Percentiles rank a stretch among this genome's conserved stretches.
Evolutionary conservation across 2,329 filamentous ascomycete genomes (phyloP).

Genomic region (Cercospora zeina): DNA sequence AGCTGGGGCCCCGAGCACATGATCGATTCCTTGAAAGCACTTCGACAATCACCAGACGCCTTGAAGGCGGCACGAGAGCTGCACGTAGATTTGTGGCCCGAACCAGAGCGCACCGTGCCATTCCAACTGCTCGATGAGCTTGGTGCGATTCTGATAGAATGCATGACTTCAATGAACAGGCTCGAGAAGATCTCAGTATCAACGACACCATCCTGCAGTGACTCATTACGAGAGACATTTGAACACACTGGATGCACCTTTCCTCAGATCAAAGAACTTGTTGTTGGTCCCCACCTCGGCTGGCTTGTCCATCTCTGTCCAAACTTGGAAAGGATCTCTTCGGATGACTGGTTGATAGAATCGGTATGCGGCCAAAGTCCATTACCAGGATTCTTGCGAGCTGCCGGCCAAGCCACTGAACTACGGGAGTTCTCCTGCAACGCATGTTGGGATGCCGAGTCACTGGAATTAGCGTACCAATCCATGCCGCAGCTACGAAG

Average conservation of each 20-base stretch:
- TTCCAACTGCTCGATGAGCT: background rate
- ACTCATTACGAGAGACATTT: background rate
- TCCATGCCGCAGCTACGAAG: conserved; percentile 1
- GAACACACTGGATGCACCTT: background rate
- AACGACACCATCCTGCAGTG: conserved; percentile 4
- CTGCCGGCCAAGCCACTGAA: background rate
- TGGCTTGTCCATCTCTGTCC: conserved; percentile 1
- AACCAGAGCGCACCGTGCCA: background rate
- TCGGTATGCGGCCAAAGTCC: background rate
- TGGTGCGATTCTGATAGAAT: background rate
- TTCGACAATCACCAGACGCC: conserved; percentile 5
- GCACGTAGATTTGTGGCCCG: conserved; percentile 3
- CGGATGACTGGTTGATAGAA: conserved; percentile 9
- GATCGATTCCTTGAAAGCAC: background rate
- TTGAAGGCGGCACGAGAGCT: background rate
- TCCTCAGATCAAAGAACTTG: background rate
- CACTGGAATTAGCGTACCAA: background rate
- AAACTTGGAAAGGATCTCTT: background rate
- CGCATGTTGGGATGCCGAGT: background rate
- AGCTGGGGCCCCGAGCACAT: conserved; percentile 10
- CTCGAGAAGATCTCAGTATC: background rate
- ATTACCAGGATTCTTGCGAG: background rate
- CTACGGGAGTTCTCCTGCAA: conserved; percentile 4
- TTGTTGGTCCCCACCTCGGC: background rate
- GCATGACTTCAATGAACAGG: background rate